Percentiles rank a stretch among this genome's conserved stretches.
These are phyloP conservation scores for Ceratocystis variospora DNA, from an alignment of 2,329 filamentous ascomycete genomes.

Conservation along the genomic window DNA sequence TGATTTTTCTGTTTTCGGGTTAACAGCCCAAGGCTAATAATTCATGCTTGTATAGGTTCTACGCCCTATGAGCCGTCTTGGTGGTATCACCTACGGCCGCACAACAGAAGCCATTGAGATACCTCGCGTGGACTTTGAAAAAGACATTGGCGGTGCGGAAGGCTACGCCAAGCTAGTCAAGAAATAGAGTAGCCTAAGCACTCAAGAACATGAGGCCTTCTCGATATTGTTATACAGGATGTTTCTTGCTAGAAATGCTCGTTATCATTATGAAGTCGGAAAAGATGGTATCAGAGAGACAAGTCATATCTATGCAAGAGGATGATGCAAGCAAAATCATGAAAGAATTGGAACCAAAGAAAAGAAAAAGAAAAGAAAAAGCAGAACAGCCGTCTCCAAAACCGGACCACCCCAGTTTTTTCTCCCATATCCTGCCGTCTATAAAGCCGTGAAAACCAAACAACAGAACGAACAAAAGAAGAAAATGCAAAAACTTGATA, in stretches of 20 bases:
- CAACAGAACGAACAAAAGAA: slow-evolving; percentile 4
- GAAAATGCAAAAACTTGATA: neutral
- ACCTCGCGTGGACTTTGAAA: slow-evolving; percentile 44
- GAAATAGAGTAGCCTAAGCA: neutral
- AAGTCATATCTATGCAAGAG: neutral
- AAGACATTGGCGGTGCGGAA: slow-evolving; percentile 39
- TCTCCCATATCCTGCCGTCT: neutral
- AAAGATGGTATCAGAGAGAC: neutral
- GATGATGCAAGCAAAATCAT: slow-evolving; percentile 8
- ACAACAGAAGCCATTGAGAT: slow-evolving; percentile 59
- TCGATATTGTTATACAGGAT: neutral
- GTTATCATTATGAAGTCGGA: neutral
- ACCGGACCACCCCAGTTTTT: neutral
- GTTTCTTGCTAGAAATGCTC: neutral
- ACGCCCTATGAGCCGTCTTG: slow-evolving; percentile 61
- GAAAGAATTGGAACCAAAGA: neutral
- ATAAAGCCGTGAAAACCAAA: slow-evolving; percentile 9
- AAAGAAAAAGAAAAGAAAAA: neutral
- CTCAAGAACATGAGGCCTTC: neutral
- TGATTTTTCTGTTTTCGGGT: no score
- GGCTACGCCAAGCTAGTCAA: slow-evolving; percentile 39
- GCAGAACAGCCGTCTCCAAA: neutral
- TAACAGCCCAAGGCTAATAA: neutral
- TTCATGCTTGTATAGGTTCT: slow-evolving; percentile 38
- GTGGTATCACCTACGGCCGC: slow-evolving; percentile 74